Conservation (phyloP, 164 flowering plant species). For the Chimonanthus salicifolius region DNA sequence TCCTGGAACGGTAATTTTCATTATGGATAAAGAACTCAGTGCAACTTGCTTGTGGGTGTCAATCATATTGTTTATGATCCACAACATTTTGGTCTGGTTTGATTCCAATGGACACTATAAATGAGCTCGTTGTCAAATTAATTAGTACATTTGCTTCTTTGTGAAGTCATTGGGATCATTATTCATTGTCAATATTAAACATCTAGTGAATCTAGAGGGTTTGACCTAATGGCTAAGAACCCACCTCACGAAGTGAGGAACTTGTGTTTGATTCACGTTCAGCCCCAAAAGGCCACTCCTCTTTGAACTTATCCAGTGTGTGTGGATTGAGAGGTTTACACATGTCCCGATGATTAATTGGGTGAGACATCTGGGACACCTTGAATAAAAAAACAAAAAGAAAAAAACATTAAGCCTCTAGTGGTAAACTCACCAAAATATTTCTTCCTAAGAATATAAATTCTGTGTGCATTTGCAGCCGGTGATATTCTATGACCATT, state of each 20-base stretch:
- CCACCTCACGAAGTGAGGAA: too few species aligned
- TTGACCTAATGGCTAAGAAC: too few species aligned
- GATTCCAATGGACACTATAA: not conserved
- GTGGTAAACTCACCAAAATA: not conserved
- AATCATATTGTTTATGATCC: not conserved
- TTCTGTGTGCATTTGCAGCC: conserved; percentile 37
- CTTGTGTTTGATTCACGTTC: too few species aligned
- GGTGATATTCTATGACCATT: conserved; percentile 52
- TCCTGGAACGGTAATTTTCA: conserved; percentile 52
- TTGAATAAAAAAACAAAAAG: too few species aligned
- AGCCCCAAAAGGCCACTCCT: too few species aligned
- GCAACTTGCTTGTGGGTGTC: not conserved
- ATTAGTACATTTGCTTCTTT: not conserved
- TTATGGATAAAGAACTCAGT: not conserved
- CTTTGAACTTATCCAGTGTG: too few species aligned
- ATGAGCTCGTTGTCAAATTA: too few species aligned
- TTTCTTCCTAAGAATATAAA: not conserved
- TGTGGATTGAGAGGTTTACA: too few species aligned
- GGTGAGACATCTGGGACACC: too few species aligned
- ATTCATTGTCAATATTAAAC: too few species aligned
- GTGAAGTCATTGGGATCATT: not conserved
- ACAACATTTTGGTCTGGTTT: not conserved
- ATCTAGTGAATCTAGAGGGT: too few species aligned
- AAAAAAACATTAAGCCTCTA: not conserved
- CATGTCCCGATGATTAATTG: too few species aligned